Percentiles rank a stretch among this genome's conserved stretches.
Evolutionary conservation across 1,284 basidiomycete species (phyloP).

Genomic region (Pyrrhoderma lamaoense): DNA sequence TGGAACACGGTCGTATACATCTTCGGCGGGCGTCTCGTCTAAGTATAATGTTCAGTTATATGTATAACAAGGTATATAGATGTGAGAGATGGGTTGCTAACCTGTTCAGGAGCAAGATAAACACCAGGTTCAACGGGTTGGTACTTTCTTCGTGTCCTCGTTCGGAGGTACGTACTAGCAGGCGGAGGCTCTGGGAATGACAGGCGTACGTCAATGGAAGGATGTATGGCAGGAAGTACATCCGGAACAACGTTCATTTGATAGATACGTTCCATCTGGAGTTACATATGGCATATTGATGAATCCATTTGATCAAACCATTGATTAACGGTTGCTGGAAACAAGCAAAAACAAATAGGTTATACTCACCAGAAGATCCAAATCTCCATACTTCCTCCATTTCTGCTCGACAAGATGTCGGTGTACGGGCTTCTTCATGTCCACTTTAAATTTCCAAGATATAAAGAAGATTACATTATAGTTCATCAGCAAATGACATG

Average conservation of each 20-base stretch:
- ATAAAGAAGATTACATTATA: conserved; percentile 4
- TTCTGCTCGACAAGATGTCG: conserved; percentile 75
- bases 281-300: conserved; percentile 11
- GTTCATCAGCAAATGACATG: background rate
- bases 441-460: conserved; percentile 33
- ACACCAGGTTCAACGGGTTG: conserved; percentile 65
- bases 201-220: conserved; percentile 68
- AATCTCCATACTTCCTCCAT: conserved; percentile 78
- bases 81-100: too few species aligned
- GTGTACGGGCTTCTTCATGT: conserved; percentile 63
- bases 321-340: background rate
- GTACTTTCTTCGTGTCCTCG: conserved; percentile 32
- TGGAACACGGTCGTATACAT: conserved; percentile 75
- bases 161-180: conserved; percentile 24
- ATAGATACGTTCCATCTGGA: conserved; percentile 85
- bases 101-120: conserved; percentile 58
- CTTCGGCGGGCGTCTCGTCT: conserved; percentile 58
- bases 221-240: conserved; percentile 65
- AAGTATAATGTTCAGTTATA: background rate
- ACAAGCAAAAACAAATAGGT: conserved; percentile 16
- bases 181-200: conserved; percentile 39
- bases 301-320: too few species aligned
- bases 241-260: conserved; percentile 92
- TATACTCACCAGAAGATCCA: conserved; percentile 70
- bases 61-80: too few species aligned